These are phyloP conservation scores for Aspergillus sp. DNA, from an alignment of 2,329 filamentous ascomycete species.

Conservation along the genomic window DNA sequence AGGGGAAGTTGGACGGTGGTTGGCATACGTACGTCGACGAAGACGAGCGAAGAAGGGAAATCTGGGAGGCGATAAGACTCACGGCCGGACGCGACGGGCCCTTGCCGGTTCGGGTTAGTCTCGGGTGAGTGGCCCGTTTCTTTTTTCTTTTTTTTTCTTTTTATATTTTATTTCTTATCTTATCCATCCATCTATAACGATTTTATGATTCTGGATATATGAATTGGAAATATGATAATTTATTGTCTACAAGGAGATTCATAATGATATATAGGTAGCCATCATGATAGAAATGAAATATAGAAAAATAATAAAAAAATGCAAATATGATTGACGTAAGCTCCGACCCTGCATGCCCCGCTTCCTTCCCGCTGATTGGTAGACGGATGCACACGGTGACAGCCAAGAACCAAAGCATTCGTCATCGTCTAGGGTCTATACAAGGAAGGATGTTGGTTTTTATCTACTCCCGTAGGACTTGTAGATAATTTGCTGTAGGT, in stretches of 20 bases:
- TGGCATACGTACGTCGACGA: neutral
- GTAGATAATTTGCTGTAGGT: too few relatives aligned
- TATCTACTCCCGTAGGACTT: too few relatives aligned
- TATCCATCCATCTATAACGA: too few relatives aligned
- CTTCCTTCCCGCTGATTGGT: slow-evolving; percentile 11
- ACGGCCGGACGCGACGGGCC: slow-evolving; percentile 17
- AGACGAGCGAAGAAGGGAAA: slow-evolving; percentile 7
- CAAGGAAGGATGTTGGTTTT: neutral
- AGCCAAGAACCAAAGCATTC: slow-evolving; percentile 9
- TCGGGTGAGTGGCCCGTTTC: neutral
- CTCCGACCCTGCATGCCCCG: slow-evolving; percentile 11
- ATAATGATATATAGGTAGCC: neutral
- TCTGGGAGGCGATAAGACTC: slow-evolving; percentile 18
- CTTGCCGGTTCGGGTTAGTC: slow-evolving; percentile 8
- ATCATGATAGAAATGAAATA: neutral
- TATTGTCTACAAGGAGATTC: neutral
- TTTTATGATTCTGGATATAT: too few relatives aligned
- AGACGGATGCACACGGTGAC: neutral
- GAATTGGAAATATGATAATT: too few relatives aligned
- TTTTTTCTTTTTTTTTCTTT: too few relatives aligned
- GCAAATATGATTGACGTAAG: slow-evolving; percentile 20
- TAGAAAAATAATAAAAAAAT: neutral
- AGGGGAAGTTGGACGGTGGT: neutral
- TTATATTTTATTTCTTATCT: neutral
- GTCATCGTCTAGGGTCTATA: slow-evolving; percentile 2